Percentiles rank a stretch among this genome's conserved stretches.
phyloP scores from a whole-genome alignment of 257 asterid species.

The Apocynum venetum region DNA sequence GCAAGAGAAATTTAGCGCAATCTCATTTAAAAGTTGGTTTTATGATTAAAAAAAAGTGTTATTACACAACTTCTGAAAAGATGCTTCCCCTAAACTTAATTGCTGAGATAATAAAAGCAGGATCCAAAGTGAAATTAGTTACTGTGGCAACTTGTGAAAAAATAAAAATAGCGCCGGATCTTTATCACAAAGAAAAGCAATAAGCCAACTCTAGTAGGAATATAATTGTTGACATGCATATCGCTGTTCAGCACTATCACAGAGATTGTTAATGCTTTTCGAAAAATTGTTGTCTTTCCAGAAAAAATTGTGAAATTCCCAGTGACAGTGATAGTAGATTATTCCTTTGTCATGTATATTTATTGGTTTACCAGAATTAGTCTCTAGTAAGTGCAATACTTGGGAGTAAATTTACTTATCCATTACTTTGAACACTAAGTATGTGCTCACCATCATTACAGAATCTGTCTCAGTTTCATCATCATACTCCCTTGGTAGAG shows the following conservation, averaged over 20 bases:
- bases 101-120: neutral
- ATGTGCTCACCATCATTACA: constrained; percentile 68
- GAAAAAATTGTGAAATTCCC: neutral
- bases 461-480: constrained; percentile 81
- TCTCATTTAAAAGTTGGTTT: neutral
- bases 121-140: neutral
- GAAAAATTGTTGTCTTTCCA: neutral
- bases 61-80: neutral
- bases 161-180: neutral
- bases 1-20: constrained; percentile 14
- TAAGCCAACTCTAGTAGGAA: neutral
- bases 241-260: neutral
- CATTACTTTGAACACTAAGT: neutral
- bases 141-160: neutral
- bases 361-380: neutral
- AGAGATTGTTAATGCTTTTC: neutral
- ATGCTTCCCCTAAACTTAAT: neutral
- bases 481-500: constrained; percentile 67
- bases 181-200: neutral
- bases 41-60: neutral
- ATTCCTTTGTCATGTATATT: neutral
- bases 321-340: neutral
- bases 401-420: neutral
- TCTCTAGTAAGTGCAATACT: neutral
- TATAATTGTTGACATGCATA: neutral